Percentiles rank a stretch among this genome's conserved stretches.
phyloP scores from a whole-genome alignment of 805 yeast species.

The Saturnispora kantuleensis region DNA sequence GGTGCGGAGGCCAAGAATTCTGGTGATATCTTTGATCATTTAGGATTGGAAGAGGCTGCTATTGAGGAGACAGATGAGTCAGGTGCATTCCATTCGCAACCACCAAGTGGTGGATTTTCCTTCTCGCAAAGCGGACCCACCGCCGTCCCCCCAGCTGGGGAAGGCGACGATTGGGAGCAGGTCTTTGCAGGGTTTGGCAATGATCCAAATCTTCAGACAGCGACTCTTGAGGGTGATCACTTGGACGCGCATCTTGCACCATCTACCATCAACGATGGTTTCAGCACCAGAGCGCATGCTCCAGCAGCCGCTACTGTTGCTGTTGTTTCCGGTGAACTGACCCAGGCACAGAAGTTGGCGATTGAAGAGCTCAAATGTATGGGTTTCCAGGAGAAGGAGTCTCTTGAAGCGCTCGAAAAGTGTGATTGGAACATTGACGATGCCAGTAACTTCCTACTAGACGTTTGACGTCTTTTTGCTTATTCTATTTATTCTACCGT shows the following conservation, averaged over 20 bases:
- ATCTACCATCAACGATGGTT: slow-evolving; percentile 11
- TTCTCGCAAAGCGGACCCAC: slow-evolving; percentile 12
- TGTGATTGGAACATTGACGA: slow-evolving; percentile 70
- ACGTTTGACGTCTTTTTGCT: slow-evolving; percentile 27
- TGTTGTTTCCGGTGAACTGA: slow-evolving; percentile 6
- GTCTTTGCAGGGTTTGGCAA: slow-evolving; percentile 84
- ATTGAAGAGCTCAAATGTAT: slow-evolving; percentile 75
- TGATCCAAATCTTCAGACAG: slow-evolving; percentile 22
- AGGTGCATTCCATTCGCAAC: background rate
- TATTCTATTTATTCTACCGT: slow-evolving; percentile 3
- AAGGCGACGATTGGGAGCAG: slow-evolving; percentile 84
- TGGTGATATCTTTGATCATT: slow-evolving; percentile 25
- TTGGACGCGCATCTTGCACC: slow-evolving; percentile 11
- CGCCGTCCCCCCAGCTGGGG: slow-evolving; percentile 23
- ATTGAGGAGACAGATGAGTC: slow-evolving; percentile 13
- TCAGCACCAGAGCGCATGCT: background rate
- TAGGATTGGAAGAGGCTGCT: slow-evolving; percentile 28
- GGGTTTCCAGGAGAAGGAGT: slow-evolving; percentile 72
- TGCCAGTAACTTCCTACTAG: slow-evolving; percentile 81
- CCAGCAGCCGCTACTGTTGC: background rate
- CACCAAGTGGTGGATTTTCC: slow-evolving; percentile 18
- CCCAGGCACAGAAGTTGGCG: slow-evolving; percentile 35
- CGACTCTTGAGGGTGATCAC: slow-evolving; percentile 8
- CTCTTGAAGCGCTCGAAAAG: slow-evolving; percentile 55
- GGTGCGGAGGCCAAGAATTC: slow-evolving; percentile 9